A percentile compares a stretch with the other conserved stretches of the same genome.
These are phyloP conservation scores for Cryptococcus sp. DNA, from an alignment of 1,284 basidiomycete genomes.

Conservation along the genomic window DNA sequence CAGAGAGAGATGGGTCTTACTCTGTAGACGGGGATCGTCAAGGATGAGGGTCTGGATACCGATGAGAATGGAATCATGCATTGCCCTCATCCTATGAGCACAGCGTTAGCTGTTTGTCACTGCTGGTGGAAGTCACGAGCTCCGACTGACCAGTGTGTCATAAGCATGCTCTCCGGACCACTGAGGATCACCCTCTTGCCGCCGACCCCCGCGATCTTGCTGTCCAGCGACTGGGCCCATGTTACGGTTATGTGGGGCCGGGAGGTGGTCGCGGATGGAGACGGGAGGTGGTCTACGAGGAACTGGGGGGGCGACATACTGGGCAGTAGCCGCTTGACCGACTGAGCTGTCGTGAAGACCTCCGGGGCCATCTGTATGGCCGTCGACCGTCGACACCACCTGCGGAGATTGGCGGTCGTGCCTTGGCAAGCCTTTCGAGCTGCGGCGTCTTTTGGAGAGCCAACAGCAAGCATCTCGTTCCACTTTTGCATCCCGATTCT, in stretches of 20 bases:
- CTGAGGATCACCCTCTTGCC: constrained; percentile 78
- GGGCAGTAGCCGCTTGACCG: not conserved
- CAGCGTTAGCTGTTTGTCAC: not conserved
- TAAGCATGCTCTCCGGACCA: constrained; percentile 80
- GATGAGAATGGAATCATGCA: constrained; percentile 90
- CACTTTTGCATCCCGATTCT: not conserved
- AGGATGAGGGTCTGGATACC: constrained; percentile 86
- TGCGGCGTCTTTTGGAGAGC: not conserved
- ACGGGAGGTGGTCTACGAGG: constrained; percentile 15
- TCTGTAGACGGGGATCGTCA: constrained; percentile 90
- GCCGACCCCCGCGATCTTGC: constrained; percentile 76
- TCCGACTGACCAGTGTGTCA: constrained; percentile 80
- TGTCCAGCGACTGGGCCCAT: constrained; percentile 93
- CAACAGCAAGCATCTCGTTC: not conserved
- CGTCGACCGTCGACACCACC: no score
- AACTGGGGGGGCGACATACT: constrained; percentile 16
- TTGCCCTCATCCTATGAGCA: constrained; percentile 66
- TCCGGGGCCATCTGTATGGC: no score
- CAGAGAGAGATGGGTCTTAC: constrained; percentile 52
- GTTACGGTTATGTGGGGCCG: constrained; percentile 66
- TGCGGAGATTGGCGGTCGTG: not conserved
- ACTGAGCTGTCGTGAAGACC: not conserved
- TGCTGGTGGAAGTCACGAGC: not conserved
- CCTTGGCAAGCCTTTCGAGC: not conserved
- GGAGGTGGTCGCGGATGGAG: constrained; percentile 2